Base-by-base conservation (phyloP, 1,284 basidiomycete species). In the Papiliotrema fonsecae region DNA sequence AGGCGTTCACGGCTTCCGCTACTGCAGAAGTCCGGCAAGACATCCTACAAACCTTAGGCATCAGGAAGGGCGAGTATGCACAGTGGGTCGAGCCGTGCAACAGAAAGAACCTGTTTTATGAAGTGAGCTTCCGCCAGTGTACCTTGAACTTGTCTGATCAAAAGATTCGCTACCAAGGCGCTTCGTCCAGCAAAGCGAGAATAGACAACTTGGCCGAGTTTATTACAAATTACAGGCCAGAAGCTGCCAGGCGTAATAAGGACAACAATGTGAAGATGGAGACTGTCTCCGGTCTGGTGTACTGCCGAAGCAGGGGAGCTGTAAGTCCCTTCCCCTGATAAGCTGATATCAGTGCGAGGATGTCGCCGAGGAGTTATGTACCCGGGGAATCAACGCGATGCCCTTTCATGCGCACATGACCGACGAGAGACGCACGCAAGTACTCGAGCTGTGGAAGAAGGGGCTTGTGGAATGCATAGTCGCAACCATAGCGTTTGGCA, bases 401-500 rank as follows among this genome's bases (percentile, higher is more conserved):
- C 81, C 87, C n/a, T 93, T 88, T 66, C 87, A 92, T 42, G 65
- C 76, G 75, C 81, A 49, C 82, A 82, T 31, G 67, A 85, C 46
- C 72, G 47, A 65, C 78, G 52, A 76, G 3, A 58, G 72, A 7
- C 78, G 72, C 2, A 1, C 66, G 84, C 55, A 77, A 72, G 56
- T 79, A 78, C 39, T 91, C 84, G 86, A 50, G 47, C 47, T 79
- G 79, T 54, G 70, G 76, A 50, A 81, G 78, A 42, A 38, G 4
- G 67, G 69, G 1, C 37, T 31, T 18, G 50, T 72, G 2, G 63
- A 70, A 36, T 56, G 79, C 70, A 77, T 80, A 22, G 80, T 81
- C 18, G 81, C 81, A 1, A 82, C 82, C 0, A 82, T 91, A 37
- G 88, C 88, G 1, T 92, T 92, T 61, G 88, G 89, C 1, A 85